Evolutionary conservation across 2,329 filamentous ascomycete species (phyloP), one percentile per base, ranked within the genome.

Genomic region (Neospermospora avenae): DNA sequence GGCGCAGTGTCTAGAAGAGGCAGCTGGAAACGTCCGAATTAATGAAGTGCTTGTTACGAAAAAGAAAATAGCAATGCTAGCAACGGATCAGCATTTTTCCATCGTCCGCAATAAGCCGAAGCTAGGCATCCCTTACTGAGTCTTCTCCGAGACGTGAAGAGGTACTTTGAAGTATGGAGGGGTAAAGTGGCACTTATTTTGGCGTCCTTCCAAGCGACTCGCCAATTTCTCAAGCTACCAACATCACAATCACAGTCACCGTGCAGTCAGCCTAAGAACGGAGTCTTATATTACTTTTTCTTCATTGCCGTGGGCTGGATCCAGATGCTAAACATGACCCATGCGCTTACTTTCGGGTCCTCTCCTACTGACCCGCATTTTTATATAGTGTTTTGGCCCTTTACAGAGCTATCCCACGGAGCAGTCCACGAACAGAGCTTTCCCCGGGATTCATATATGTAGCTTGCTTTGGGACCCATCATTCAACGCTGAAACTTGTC

Each of bases 401-500:
- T 41, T 16, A n/a, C 16, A 41, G 7, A 41, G 37, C n/a, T 49
- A 7, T 16, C 14, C 20, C 25, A 35, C 46, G 28, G 28, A 35
- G 28, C 46, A 34, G 45, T 49, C 45, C 46, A 49, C 25, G 46
- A 49, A 28, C 46, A 49, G 46, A 49, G 31, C 46, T 34, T 49
- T 35, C 48, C 48, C 48, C 48, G 48, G 28, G 31, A 49, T 51
- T 31, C 11, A n/a, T 18, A 35, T 18, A 35, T 37, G 18, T 51
- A 49, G 25, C n/a, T 42, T 49, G 20, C n/a, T 31, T 18, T 49
- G 46, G n/a, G 39, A 4, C 39, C 11, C 39, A 42, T 20, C n/a
- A 20, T 18, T n/a, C 5, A 6, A 5, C 11, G 28, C 28, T 31
- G 5, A 31, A 10, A 31, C 11, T 6, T 31, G 28, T 6, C 28